These are phyloP conservation scores for Biscutella laevigata DNA, from an alignment of 441 rosid species.

Conservation along the genomic window DNA sequence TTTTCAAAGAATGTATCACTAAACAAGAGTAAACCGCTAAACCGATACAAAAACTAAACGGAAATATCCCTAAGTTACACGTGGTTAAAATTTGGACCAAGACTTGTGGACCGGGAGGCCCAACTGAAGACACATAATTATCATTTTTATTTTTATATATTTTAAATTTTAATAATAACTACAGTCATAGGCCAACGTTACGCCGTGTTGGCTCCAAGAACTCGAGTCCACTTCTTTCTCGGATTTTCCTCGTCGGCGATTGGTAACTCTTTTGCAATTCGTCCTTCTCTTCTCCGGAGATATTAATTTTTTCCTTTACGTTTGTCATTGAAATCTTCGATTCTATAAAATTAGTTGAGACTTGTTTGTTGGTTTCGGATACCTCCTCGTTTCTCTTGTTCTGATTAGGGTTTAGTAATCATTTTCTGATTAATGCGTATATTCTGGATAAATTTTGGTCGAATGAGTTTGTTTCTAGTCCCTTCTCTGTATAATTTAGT, in stretches of 20 bases:
- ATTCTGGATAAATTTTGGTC: slow-evolving; percentile 11
- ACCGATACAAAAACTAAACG: background rate
- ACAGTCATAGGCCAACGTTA: no score
- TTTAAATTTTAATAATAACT: background rate
- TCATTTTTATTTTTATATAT: background rate
- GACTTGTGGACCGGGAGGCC: slow-evolving; percentile 11
- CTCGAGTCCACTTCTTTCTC: slow-evolving; percentile 12
- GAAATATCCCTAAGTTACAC: background rate
- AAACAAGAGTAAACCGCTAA: background rate
- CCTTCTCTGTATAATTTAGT: background rate
- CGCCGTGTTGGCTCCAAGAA: slow-evolving; percentile 15
- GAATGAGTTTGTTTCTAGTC: slow-evolving; percentile 10
- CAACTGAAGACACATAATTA: background rate
- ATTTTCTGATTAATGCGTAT: background rate
- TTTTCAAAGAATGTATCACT: background rate
- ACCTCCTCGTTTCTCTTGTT: slow-evolving; percentile 1
- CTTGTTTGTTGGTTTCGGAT: background rate
- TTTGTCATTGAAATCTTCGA: background rate
- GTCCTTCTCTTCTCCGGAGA: background rate
- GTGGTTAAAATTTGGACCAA: slow-evolving; percentile 9
- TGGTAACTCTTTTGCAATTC: slow-evolving; percentile 16
- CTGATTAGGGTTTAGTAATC: slow-evolving; percentile 25
- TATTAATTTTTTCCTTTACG: background rate
- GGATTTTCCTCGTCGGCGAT: slow-evolving; percentile 21
- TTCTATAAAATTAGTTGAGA: background rate